Conservation (phyloP, 306 rosid genomes). For the Castanopsis chinensis region DNA sequence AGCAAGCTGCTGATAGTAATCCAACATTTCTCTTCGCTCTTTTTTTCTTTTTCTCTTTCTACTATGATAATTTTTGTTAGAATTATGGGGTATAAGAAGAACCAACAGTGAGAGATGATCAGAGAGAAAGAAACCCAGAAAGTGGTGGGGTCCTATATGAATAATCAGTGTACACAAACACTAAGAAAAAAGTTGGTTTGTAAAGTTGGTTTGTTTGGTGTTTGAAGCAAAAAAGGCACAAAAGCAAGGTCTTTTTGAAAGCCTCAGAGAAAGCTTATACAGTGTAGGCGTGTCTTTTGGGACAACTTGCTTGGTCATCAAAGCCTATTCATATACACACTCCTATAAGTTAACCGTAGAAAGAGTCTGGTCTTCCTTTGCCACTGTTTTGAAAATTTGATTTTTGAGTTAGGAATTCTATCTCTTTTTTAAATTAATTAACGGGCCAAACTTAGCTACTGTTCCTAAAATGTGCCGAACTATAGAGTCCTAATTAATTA, state of each 20-base stretch:
- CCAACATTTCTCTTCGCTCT: conserved; percentile 37
- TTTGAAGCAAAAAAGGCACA: conserved; percentile 15
- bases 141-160: conserved; percentile 8
- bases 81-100: not conserved
- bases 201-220: conserved; percentile 19
- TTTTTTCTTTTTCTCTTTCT: not conserved
- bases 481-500: too few species aligned
- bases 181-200: not conserved
- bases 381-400: not conserved
- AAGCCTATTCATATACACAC: conserved; percentile 21
- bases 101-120: not conserved
- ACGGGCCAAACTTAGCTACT: too few species aligned
- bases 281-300: not conserved
- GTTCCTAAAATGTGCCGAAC: too few species aligned
- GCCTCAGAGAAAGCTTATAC: conserved; percentile 14
- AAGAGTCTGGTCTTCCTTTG: not conserved
- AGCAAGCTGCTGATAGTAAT: conserved; percentile 49
- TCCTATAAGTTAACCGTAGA: not conserved
- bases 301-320: not conserved
- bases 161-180: not conserved
- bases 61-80: not conserved
- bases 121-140: conserved; percentile 12
- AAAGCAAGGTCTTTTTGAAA: conserved; percentile 28
- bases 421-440: too few species aligned
- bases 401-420: not conserved